Evolutionary conservation across 257 asterid species (phyloP), one percentile per base, ranked within the genome.

Genomic region (Ilex aquifolium): DNA sequence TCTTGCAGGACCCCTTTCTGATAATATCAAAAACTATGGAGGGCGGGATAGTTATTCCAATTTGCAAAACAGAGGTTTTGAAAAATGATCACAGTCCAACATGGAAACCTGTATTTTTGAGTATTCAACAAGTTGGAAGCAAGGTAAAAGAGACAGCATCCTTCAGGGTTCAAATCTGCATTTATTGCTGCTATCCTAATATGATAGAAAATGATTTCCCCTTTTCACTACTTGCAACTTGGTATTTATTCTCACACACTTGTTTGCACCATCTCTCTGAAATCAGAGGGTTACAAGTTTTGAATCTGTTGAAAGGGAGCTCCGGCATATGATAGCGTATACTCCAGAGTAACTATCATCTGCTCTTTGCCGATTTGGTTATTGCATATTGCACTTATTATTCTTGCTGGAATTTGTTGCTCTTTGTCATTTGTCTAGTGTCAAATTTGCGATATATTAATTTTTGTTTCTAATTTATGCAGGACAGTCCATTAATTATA

Each of bases 11-110:
- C 71, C 97, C 99, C 48, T 93, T 93, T 77, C 80, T 93, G 72
- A 76, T 87, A 68, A 78, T 93, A 65, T 90, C 96, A 55, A 93
- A 85, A 78, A 66, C 78, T 68, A 71, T 89, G 21, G 97, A 93
- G 75, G 72, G 76, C 79, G 95, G 88, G 64, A 52, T 66, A 5
- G 66, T 79, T 16, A 77, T 88, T 75, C 99, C 99, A 69, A 77
- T 93, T 72, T 84, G 92, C 91, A 93, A 93, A 84, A 93, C 99
- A 60, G 99, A 93, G 79, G 97, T 88, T 75, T 63, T 93, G 75
- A 83, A 84, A 78, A 87, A 93, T 70, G 88, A 93, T 32, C 90
- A 81, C 60, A 76, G 70, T 59, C 99, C 99, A 16, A 83, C 60
- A 64, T 93, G 99, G 99, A 86, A 90, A 71, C 89, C 84, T 57